Base-by-base conservation (phyloP, 345 rosid species). In the Durio zibethinus region DNA sequence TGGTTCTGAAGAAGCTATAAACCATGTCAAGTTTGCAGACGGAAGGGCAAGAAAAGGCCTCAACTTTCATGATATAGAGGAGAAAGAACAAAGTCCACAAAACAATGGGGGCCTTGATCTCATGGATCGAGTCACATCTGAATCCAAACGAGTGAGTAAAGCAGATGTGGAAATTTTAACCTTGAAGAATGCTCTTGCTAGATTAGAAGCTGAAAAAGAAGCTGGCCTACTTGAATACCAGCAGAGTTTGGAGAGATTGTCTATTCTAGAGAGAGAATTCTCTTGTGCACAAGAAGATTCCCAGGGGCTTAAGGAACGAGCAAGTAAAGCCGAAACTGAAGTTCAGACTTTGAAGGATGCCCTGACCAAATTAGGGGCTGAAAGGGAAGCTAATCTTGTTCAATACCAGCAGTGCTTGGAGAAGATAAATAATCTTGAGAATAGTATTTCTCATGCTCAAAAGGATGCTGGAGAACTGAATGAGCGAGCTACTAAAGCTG, bases 121-220 rank as follows among this genome's bases (percentile, higher is more conserved):
- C 48, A 89, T 84, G 84, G 86, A 27, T 60, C 79, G 81, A 80
- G 78, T 85, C 59, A 87, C 83, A 75, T 87, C 87, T 42, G 89
- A 87, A 33, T 90, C 90, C 48, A 94, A 92, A 77, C 89, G 90
- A 31, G 78, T 86, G 54, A 80, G 84, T 79, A 89, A 85, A 84
- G 89, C 93, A 29, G 99, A 94, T 86, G 82, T 81, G 78, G 99
- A 94, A 80, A 91, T 97, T 52, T 77, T 82, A 53, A 86, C 81
- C 65, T 87, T 97, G 67, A 92, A 88, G 87, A 91, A 91, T 62
- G 90, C 89, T 63, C 94, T 97, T 76, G 83, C 93, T 61, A 91
- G 87, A 86, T 84, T 96, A 76, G 97, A 96, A 85, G 92, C 89
- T 80, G 98, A 96, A 81, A 96, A 93, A 82, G 95, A 93, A 81